Conservation (phyloP, 306 rosid genomes). For the Cucumis sativus region DNA sequence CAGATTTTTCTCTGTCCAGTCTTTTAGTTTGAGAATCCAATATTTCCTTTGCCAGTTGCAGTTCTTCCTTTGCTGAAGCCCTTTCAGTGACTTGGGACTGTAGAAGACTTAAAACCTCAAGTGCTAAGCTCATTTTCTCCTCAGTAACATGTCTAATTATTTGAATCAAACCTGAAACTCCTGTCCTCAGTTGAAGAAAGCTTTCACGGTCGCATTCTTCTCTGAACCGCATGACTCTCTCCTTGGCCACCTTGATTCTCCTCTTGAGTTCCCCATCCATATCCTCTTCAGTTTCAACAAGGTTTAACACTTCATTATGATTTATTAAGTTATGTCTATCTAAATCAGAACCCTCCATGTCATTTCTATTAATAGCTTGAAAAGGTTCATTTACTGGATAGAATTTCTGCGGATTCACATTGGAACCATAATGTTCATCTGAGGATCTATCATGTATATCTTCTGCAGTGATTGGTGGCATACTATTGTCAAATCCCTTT, state of each 20-base stretch:
- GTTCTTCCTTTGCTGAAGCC: conserved; percentile 56
- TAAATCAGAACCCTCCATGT: conserved; percentile 20
- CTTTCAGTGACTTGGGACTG: conserved; percentile 68
- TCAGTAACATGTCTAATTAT: conserved; percentile 51
- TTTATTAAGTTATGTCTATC: conserved; percentile 18
- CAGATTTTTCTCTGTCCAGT: conserved; percentile 77
- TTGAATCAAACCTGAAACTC: conserved; percentile 46
- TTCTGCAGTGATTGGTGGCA: conserved; percentile 73
- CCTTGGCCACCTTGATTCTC: conserved; percentile 66
- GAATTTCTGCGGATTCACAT: conserved; percentile 30
- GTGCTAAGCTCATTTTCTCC: conserved; percentile 65
- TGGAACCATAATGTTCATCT: conserved; percentile 34
- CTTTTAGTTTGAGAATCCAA: conserved; percentile 41
- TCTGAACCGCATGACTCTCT: conserved; percentile 54
- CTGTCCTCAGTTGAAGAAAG: conserved; percentile 47
- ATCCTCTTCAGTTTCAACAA: conserved; percentile 42
- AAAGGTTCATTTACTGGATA: conserved; percentile 28
- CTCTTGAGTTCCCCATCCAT: conserved; percentile 45
- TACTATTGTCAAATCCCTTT: conserved; percentile 33
- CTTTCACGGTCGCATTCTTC: conserved; percentile 53
- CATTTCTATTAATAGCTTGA: conserved; percentile 29
- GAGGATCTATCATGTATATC: conserved; percentile 56
- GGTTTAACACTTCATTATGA: conserved; percentile 23
- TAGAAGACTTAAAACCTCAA: conserved; percentile 65
- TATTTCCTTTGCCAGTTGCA: conserved; percentile 36